These are phyloP conservation scores for Trametes sanguinea DNA, from an alignment of 768 basidiomycete species.

Conservation along the genomic window DNA sequence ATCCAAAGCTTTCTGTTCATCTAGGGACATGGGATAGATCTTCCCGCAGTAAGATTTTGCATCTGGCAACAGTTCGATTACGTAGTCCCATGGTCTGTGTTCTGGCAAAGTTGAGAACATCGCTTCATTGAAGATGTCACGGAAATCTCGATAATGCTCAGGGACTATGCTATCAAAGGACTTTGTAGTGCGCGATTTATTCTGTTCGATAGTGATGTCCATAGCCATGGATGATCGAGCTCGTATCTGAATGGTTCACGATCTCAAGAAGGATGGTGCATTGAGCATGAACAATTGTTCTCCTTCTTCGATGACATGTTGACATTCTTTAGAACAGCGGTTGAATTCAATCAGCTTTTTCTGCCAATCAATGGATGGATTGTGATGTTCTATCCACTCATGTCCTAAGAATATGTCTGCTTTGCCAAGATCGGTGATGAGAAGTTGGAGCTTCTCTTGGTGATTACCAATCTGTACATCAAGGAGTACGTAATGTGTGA, in stretches of 20 bases:
- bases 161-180: conserved; percentile 2
- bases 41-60: conserved; percentile 22
- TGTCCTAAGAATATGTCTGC: conserved; percentile 1
- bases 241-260: not conserved
- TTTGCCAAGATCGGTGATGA: conserved; percentile 5
- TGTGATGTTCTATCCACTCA: conserved; percentile 24
- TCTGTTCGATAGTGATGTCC: not conserved
- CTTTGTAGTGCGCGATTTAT: not conserved
- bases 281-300: conserved; percentile 2
- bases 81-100: conserved; percentile 36
- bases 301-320: not conserved
- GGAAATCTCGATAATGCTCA: conserved; percentile 30
- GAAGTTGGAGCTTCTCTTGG: conserved; percentile 2
- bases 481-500: conserved; percentile 2
- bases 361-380: conserved; percentile 24
- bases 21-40: conserved; percentile 19
- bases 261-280: conserved; percentile 8
- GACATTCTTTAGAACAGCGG: conserved; percentile 3
- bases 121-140: conserved; percentile 30
- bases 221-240: not conserved
- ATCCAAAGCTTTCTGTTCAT: conserved; percentile 17
- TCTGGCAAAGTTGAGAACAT: conserved; percentile 33
- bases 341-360: conserved; percentile 1
- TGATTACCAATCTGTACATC: conserved; percentile 8
- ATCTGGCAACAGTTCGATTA: conserved; percentile 36